Base-by-base conservation (phyloP, 2,329 filamentous ascomycete species). In the Fusarium annulatum region DNA sequence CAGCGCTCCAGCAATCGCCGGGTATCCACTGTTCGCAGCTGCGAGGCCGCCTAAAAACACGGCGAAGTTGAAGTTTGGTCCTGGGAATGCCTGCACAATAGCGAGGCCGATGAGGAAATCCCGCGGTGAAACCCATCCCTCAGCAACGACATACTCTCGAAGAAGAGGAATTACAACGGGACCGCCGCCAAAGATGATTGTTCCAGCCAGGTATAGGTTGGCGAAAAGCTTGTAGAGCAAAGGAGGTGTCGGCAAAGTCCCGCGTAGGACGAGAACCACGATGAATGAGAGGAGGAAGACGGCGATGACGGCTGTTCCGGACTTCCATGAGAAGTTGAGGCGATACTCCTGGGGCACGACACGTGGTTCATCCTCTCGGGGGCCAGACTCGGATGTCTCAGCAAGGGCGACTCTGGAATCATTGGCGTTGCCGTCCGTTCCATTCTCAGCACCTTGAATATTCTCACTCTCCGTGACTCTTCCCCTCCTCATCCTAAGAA, bases 31-130 rank as follows among this genome's bases (percentile, higher is more conserved):
- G 3, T 82, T 82, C 2, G 81, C 79, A 2, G 88, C 82, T 0
- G 87, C 84, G 2, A 91, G 78, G 0, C 83, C 81, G 2, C 89
- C 89, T 0, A 91, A 81, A 63, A 86, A 91, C 1, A 91, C 88
- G 0, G 88, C 88, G 67, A 91, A 90, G 76, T 85, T 85, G 38
- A 83, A 84, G 69, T 84, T 83, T 12, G 81, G 82, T 1, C 82
- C 82, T 0, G 92, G 92, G 64, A 94, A 92, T 0, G 90, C 87
- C 79, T 94, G 92, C 23, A 90, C 91, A 60, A 94, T 86, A 12
- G 92, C 93, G 0, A 94, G 87, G 0, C 92, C 92, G 55, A 94
- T 89, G 1, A 94, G 84, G 78, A 94, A 94, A 78, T 94, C 91
- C 8, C 92, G 87, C 0, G 90, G 85, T 0, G 87, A 88, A 0